Evolutionary conservation across 495 filamentous ascomycete genomes (phyloP), one percentile per base, ranked within the genome.

Genomic region (Extremus antarcticus): DNA sequence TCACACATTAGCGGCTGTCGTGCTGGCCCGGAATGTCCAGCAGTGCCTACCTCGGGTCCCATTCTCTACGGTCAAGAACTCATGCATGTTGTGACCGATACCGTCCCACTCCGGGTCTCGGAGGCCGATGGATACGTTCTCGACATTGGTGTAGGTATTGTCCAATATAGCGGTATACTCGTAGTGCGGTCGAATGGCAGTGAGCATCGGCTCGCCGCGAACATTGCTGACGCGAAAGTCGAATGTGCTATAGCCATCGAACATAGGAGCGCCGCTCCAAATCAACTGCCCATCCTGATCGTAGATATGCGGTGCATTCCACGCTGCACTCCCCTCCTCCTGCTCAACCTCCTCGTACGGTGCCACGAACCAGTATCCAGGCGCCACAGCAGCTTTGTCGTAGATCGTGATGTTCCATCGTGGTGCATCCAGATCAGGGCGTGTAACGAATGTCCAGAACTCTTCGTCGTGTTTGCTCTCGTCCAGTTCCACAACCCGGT

Each of bases 361-460:
- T 4, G 24, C 49, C n/a, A 51, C 49, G 25, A 51, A 51, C 49
- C 49, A 51, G 20, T 32, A 51, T 11, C 49, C 49, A 2, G 49
- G 49, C 4, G 49, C 23, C 2, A 51, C 49, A 11, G 24, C 32
- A 4, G 32, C 49, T 25, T 32, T 4, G 13, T 51, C 17, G 32
- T 51, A 39, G 24, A 35, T 20, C 7, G 10, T 20, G 24, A 51
- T 19, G 4, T 32, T 38, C 24, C 23, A 51, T 13, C 23, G 16
- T 20, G 49, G 49, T 2, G 49, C 25, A 11, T 35, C 32, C 10
- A 51, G n/a, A 19, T 51, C 49, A 19, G 49, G 49, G 11, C 49
- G 23, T 15, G 49, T 51, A 7, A 51, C 29, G 49, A 51, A 51
- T 32, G 15, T 51, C 16, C 16, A 39, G 24, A 51, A 51, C 15